Percentiles rank a stretch among this genome's conserved stretches.
phyloP scores from a whole-genome alignment of 441 rosid species.

The Lepidium campestre region DNA sequence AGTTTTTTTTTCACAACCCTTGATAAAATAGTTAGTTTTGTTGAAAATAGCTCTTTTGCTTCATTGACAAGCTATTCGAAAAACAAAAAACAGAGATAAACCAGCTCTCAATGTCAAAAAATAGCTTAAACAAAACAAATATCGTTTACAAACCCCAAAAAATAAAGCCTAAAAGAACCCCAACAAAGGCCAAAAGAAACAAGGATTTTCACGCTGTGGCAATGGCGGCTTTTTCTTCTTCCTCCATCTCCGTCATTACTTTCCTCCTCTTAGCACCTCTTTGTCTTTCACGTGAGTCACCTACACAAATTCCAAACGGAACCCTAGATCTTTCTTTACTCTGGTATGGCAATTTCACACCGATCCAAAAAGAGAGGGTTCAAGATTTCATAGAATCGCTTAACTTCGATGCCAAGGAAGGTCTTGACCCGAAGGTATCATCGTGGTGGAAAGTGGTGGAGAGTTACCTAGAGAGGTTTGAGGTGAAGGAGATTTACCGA shows the following conservation, averaged over 20 bases:
- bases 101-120: constrained; percentile 9
- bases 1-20: constrained; percentile 10
- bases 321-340: constrained; percentile 40
- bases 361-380: constrained; percentile 36
- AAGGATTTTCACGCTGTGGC: background rate
- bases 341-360: constrained; percentile 58
- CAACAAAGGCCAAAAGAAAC: background rate
- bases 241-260: constrained; percentile 2
- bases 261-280: constrained; percentile 24
- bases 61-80: background rate
- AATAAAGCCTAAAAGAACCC: background rate
- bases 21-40: constrained; percentile 21
- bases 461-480: constrained; percentile 36
- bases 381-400: constrained; percentile 47
- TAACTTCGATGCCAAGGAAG: constrained; percentile 23
- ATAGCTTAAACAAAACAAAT: constrained; percentile 15
- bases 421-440: constrained; percentile 39
- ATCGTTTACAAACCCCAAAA: background rate
- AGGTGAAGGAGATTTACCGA: constrained; percentile 9
- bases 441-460: constrained; percentile 62
- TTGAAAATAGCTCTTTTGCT: constrained; percentile 18
- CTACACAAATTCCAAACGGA: constrained; percentile 27
- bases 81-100: background rate
- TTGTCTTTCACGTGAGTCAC: constrained; percentile 7
- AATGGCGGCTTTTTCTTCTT: constrained; percentile 21